Base-by-base conservation (phyloP, 2,329 filamentous ascomycete species). In the Alternaria gaisen region DNA sequence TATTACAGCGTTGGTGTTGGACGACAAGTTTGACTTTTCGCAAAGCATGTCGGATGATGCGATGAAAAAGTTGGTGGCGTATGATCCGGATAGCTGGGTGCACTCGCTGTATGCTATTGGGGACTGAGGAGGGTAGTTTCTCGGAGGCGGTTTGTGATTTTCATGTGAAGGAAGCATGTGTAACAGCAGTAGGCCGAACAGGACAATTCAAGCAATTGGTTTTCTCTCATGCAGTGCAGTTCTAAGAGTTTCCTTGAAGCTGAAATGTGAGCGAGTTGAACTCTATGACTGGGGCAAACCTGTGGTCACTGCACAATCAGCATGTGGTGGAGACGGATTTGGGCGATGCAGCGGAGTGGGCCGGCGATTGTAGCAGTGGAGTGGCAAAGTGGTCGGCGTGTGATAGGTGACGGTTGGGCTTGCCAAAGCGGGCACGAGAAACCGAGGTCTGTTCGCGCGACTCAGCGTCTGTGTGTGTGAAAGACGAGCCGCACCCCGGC, bases 21-120 rank as follows among this genome's bases (percentile, higher is more conserved):
- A 80, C 48, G 72, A 79, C 63, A 66, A 62, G 58, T 78, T 76
- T 47, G 73, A 80, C 16, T 81, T 83, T 61, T 70, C 71, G 40
- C 61, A 61, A 32, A 71, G 64, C 43, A 72, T 82, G 66, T 72
- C 68, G n/a, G 61, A 72, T 38, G 70, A 69, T 34, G 64, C 73
- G 60, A 72, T 83, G 51, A 66, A 70, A 34, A 70, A 73, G 16
- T 73, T 82, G 47, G 65, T 75, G 16, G 69, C 72, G 38, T 81
- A 76, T 44, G 70, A 77, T 57, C 28, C 63, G 18, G 65, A 78
- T 50, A 79, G 72, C 60, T 72, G 73, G 57, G 68, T 72, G 22
- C 76, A 80, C 57, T 81, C 80, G 18, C 60, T 81, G 59, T 81
- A 81, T 68, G 64, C 74, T 32, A 72, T 78, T 62, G 74, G 73